These are phyloP conservation scores for Firmiana major DNA, from an alignment of 345 rosid species.

Conservation along the genomic window DNA sequence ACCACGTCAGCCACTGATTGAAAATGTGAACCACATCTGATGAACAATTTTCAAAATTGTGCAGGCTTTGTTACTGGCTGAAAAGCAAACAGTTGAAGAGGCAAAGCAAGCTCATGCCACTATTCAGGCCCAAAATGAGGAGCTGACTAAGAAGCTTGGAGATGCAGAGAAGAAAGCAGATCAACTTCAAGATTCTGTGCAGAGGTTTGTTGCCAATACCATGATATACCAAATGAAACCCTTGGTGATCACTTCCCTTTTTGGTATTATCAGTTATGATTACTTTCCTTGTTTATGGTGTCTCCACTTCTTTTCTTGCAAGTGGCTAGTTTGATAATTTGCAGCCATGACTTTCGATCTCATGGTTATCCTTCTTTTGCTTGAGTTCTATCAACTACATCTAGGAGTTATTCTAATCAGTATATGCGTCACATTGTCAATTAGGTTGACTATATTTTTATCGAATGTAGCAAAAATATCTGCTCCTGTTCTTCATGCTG, in stretches of 20 bases:
- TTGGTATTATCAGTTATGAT: not conserved
- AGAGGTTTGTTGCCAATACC: slow-evolving; percentile 55
- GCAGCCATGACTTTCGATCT: not conserved
- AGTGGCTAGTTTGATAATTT: not conserved
- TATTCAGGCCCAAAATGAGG: slow-evolving; percentile 53
- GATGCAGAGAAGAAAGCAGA: slow-evolving; percentile 64
- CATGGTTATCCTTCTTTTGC: not conserved
- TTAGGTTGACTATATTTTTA: not conserved
- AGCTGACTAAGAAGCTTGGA: slow-evolving; percentile 61
- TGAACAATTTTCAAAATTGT: slow-evolving; percentile 18
- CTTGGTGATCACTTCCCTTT: not conserved
- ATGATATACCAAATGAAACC: not conserved
- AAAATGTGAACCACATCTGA: not conserved
- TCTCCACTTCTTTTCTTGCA: not conserved
- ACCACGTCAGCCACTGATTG: no score
- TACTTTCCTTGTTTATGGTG: not conserved
- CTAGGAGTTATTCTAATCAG: not conserved
- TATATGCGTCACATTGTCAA: not conserved
- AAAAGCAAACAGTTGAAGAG: slow-evolving; percentile 58
- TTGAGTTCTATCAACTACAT: not conserved
- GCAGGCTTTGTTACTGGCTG: slow-evolving; percentile 57
- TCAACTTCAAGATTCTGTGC: slow-evolving; percentile 70
- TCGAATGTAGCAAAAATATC: not conserved
- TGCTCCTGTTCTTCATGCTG: not conserved
- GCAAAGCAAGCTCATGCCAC: slow-evolving; percentile 46